Conservation (phyloP, 495 filamentous ascomycete species). For the Xylaria palmicola region DNA sequence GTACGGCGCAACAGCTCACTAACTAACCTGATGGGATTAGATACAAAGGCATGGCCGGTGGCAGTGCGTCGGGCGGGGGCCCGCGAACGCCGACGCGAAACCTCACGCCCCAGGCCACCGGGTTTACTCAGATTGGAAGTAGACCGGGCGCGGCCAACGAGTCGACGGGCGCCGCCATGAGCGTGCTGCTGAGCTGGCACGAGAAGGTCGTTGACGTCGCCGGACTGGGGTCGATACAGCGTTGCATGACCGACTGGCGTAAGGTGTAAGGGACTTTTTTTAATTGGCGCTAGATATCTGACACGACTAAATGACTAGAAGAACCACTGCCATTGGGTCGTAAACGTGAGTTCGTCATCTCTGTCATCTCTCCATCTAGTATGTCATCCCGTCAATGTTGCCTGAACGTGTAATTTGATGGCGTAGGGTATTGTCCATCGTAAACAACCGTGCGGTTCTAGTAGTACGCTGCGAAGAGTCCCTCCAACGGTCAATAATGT, state of each 20-base stretch:
- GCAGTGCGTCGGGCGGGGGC: constrained; percentile 28
- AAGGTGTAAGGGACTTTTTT: constrained; percentile 58
- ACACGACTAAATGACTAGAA: not conserved
- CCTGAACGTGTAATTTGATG: too few species aligned
- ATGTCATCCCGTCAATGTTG: too few species aligned
- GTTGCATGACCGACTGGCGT: constrained; percentile 89
- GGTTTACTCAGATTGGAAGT: constrained; percentile 75
- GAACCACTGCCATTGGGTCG: not conserved
- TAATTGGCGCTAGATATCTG: constrained; percentile 5
- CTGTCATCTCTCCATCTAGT: too few species aligned
- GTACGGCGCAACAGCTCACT: not conserved
- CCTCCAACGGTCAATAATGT: too few species aligned
- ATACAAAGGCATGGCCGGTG: constrained; percentile 80
- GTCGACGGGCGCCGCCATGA: constrained; percentile 83
- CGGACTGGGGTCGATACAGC: constrained; percentile 80
- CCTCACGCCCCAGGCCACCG: constrained; percentile 76
- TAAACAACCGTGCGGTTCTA: too few species aligned
- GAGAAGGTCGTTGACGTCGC: constrained; percentile 92
- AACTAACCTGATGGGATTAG: constrained; percentile 33
- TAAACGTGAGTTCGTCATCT: not conserved
- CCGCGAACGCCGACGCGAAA: constrained; percentile 42
- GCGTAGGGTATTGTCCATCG: too few species aligned
- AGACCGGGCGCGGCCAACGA: constrained; percentile 65
- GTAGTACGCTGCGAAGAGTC: too few species aligned
- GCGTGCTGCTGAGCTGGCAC: constrained; percentile 90